Percentiles rank a stretch among this genome's conserved stretches.
Conservation (phyloP, 192 early-diverging fungal genomes). For the Fimicolochytrium jonesii region DNA sequence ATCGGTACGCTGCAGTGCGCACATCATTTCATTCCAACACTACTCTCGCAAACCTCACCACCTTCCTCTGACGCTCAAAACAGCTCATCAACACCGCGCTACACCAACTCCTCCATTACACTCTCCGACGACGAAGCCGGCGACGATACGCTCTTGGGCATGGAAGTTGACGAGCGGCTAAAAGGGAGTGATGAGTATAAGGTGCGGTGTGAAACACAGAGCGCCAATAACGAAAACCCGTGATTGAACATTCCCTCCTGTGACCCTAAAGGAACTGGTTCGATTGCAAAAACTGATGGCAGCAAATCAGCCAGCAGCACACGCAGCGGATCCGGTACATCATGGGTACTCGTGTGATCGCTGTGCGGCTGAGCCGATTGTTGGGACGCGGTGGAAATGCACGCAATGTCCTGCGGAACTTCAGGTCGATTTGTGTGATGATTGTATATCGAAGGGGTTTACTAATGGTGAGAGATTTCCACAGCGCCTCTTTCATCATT, state of each 20-base stretch:
- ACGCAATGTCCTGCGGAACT: constrained; percentile 15
- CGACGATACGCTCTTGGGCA: background rate
- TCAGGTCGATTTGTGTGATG: constrained; percentile 23
- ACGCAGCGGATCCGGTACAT: constrained; percentile 19
- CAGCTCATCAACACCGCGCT: background rate
- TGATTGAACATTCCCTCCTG: background rate
- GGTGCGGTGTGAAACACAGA: background rate
- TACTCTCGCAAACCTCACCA: background rate
- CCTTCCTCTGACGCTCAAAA: background rate
- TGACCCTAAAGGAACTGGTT: constrained; percentile 6
- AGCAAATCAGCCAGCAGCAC: constrained; percentile 8
- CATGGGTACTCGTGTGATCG: constrained; percentile 22
- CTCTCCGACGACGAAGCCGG: constrained; percentile 22
- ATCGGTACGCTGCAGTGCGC: constrained; percentile 2
- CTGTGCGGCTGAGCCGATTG: constrained; percentile 21
- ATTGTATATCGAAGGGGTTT: constrained; percentile 9
- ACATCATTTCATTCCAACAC: background rate
- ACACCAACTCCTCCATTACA: background rate
- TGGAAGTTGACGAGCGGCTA: constrained; percentile 2
- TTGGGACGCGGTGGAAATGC: constrained; percentile 26
- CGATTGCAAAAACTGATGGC: constrained; percentile 9
- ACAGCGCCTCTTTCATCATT: background rate
- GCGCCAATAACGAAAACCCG: background rate
- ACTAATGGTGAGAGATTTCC: constrained; percentile 4
- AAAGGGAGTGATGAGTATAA: constrained; percentile 20